These are phyloP conservation scores for Escallonia herrerae DNA, from an alignment of 129 eudicot species.

Conservation along the genomic window DNA sequence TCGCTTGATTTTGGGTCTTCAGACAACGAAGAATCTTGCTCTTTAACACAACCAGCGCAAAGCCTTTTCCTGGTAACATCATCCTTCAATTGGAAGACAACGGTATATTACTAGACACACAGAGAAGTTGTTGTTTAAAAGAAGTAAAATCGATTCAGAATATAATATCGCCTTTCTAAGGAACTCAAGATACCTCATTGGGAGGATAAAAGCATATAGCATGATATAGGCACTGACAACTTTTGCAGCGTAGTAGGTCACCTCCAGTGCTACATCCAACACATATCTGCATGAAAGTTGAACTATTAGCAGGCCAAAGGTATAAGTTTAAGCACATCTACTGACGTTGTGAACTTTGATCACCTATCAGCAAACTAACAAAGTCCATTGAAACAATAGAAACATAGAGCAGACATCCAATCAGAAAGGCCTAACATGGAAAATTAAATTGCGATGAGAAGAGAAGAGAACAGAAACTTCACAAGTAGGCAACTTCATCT, in stretches of 20 bases:
- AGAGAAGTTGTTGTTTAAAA: background rate
- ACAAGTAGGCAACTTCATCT: background rate
- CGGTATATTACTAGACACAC: conserved; percentile 7
- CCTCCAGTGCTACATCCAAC: conserved; percentile 17
- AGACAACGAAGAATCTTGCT: conserved; percentile 19
- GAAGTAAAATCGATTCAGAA: background rate
- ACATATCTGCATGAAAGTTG: conserved; percentile 21
- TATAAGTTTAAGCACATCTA: background rate
- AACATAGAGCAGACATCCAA: background rate
- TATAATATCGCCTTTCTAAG: background rate
- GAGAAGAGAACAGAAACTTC: background rate
- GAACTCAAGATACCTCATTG: conserved; percentile 17
- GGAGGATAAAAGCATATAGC: conserved; percentile 15
- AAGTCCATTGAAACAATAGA: background rate
- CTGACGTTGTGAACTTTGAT: background rate
- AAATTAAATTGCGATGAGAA: background rate
- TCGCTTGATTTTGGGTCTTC: conserved; percentile 6
- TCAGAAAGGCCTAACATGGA: background rate
- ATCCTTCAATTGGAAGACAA: conserved; percentile 23
- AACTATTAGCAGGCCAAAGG: conserved; percentile 9
- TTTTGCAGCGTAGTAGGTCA: conserved; percentile 15
- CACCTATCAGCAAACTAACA: background rate
- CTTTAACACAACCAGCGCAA: conserved; percentile 24
- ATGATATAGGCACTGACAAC: conserved; percentile 19
- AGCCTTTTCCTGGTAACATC: conserved; percentile 10